Conservation (phyloP, 306 rosid species). For the Rosa chinensis region DNA sequence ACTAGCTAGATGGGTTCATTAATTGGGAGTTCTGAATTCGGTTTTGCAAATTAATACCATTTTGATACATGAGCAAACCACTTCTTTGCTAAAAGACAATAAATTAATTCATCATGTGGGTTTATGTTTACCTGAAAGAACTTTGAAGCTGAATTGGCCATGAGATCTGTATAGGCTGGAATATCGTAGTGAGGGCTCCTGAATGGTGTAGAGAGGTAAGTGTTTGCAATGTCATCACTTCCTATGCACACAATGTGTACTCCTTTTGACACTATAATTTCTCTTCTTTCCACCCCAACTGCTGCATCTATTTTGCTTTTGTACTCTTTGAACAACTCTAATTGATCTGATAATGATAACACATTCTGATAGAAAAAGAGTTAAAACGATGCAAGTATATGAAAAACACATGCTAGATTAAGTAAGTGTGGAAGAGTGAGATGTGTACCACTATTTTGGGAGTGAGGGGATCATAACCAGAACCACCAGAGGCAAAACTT, state of each 20-base stretch:
- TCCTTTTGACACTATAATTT: conserved; percentile 46
- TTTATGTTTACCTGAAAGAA: conserved; percentile 43
- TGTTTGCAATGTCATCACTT: conserved; percentile 67
- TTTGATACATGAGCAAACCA: too few relatives aligned
- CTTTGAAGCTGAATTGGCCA: conserved; percentile 48
- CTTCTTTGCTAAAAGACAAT: too few relatives aligned
- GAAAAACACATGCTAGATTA: neutral
- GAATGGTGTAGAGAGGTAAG: conserved; percentile 37
- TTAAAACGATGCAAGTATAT: neutral
- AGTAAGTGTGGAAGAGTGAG: neutral
- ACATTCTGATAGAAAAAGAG: conserved; percentile 39
- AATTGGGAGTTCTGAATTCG: neutral
- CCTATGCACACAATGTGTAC: conserved; percentile 51
- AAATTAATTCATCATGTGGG: too few relatives aligned
- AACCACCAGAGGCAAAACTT: conserved; percentile 72
- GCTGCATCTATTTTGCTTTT: conserved; percentile 39
- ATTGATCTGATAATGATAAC: conserved; percentile 48
- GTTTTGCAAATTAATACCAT: neutral
- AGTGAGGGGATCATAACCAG: conserved; percentile 80
- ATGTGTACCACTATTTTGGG: conserved; percentile 39
- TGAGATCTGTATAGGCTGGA: conserved; percentile 52
- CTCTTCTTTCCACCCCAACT: conserved; percentile 40
- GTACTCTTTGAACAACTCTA: conserved; percentile 54
- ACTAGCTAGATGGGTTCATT: neutral
- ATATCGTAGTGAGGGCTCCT: conserved; percentile 43